Percentiles rank a stretch among this genome's conserved stretches.
Conservation (phyloP, 2,329 filamentous ascomycete genomes). For the Ploettnerulaceae sp. region DNA sequence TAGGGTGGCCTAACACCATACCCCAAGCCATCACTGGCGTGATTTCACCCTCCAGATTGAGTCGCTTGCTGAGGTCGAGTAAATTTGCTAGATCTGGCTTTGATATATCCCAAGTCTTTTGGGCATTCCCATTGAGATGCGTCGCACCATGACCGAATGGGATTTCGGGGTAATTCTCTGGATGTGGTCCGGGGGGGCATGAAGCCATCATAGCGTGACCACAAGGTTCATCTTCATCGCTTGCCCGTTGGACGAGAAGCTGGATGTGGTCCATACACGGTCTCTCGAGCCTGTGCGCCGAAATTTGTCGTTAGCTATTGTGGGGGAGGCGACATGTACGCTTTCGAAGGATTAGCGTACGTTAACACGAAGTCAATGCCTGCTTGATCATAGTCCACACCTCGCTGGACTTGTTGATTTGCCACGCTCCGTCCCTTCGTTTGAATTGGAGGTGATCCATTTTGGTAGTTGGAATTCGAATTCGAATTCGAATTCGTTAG, state of each 20-base stretch:
- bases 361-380: constrained; percentile 88
- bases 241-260: constrained; percentile 61
- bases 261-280: constrained; percentile 91
- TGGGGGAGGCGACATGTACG: constrained; percentile 62
- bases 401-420: constrained; percentile 32
- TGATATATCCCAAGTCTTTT: constrained; percentile 72
- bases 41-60: constrained; percentile 84
- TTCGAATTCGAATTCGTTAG: constrained; percentile 16
- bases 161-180: constrained; percentile 45
- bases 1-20: constrained; percentile 67
- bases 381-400: constrained; percentile 71
- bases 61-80: constrained; percentile 74
- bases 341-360: constrained; percentile 64
- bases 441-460: constrained; percentile 3
- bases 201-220: constrained; percentile 93
- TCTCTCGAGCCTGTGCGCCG: constrained; percentile 68
- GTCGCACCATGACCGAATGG: constrained; percentile 46
- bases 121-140: constrained; percentile 18
- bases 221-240: constrained; percentile 63
- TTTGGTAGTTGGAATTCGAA: constrained; percentile 16
- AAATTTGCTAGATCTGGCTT: constrained; percentile 75
- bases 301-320: constrained; percentile 44
- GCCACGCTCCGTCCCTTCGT: constrained; percentile 24
- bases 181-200: constrained; percentile 58
- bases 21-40: constrained; percentile 96